Base-by-base conservation (phyloP, 1,284 basidiomycete species). In the Sphaerobolus stellatus region DNA sequence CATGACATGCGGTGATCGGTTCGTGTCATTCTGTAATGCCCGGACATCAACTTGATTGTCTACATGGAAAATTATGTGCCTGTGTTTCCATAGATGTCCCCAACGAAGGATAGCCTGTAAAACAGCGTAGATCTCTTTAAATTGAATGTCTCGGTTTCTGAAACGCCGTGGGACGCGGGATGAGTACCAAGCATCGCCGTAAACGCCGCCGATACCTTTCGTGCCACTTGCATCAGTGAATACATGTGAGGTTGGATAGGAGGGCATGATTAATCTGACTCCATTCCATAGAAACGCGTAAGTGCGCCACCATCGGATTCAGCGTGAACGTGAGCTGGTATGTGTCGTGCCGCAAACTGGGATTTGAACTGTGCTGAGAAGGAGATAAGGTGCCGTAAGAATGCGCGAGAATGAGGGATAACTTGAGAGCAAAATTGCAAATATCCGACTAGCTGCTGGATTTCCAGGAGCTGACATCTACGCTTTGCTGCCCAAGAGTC, bases 51-150 rank as follows among this genome's bases (percentile, higher is more conserved):
- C 56, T 34, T 31, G 27, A 46, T 57, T 58, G 56, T 54, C 56
- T 18, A 54, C 45, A 50, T 57, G 56, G 43, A 59, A 49, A 31
- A 46, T 6, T 33, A 59, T 36, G 24, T 48, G 48, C 14, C 11
- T 24, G 14, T n/a, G 38, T 20, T n/a, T 18, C 48, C 46, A 44
- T n/a, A n/a, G 7, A 2, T 44, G 43, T n/a, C 31, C 36, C 46
- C 53, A 57, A 28, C 30, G 50, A 9, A 51, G 28, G 13, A 45
- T 47, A 7, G 28, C 34, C 18, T 50, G 53, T 6, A 56, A 38
- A 9, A 56, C n/a, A n/a, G n/a, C n/a, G n/a, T n/a, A n/a, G n/a
- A n/a, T n/a, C n/a, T n/a, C n/a, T n/a, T n/a, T n/a, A 41, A 1
- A 52, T 48, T 18, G 38, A 31, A 50, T 50, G 40, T 49, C 4